These are phyloP conservation scores for Gelatoporia subvermispora DNA, from an alignment of 768 basidiomycete genomes.

Conservation along the genomic window DNA sequence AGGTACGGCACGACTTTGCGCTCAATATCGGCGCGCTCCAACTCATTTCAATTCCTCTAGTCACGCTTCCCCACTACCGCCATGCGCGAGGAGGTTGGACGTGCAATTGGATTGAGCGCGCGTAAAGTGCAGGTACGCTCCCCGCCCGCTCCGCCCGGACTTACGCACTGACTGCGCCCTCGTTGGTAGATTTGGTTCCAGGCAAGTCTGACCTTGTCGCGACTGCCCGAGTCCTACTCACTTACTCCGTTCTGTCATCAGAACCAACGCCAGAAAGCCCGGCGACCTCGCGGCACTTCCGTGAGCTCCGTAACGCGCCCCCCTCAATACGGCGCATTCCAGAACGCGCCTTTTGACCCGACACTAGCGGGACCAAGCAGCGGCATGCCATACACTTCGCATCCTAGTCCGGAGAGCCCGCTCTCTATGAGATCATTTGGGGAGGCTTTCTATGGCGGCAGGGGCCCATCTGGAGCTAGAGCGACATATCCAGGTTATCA, in stretches of 20 bases:
- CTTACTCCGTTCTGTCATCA: conserved; percentile 21
- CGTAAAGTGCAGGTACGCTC: conserved; percentile 83
- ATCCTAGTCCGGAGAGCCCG: background rate
- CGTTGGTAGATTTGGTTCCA: conserved; percentile 88
- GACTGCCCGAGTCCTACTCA: conserved; percentile 3
- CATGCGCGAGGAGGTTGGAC: conserved; percentile 83
- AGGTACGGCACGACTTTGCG: conserved; percentile 42
- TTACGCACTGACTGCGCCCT: conserved; percentile 11
- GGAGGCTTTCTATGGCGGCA: no score
- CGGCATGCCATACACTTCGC: background rate
- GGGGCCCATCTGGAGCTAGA: background rate
- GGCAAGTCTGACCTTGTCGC: conserved; percentile 35
- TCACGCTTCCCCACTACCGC: conserved; percentile 87
- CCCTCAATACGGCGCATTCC: conserved; percentile 61
- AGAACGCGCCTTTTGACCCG: conserved; percentile 32
- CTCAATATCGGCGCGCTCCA: background rate
- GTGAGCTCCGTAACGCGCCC: conserved; percentile 43
- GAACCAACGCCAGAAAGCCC: conserved; percentile 87
- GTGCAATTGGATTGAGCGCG: conserved; percentile 82
- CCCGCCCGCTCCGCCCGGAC: conserved; percentile 3
- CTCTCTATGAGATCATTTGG: background rate
- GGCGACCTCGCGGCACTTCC: conserved; percentile 60
- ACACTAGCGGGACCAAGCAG: background rate
- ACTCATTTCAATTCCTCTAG: conserved; percentile 30
- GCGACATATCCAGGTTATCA: background rate